Base-by-base conservation (phyloP, 768 basidiomycete genomes). In the Tylopilus rubrobrunneus region DNA sequence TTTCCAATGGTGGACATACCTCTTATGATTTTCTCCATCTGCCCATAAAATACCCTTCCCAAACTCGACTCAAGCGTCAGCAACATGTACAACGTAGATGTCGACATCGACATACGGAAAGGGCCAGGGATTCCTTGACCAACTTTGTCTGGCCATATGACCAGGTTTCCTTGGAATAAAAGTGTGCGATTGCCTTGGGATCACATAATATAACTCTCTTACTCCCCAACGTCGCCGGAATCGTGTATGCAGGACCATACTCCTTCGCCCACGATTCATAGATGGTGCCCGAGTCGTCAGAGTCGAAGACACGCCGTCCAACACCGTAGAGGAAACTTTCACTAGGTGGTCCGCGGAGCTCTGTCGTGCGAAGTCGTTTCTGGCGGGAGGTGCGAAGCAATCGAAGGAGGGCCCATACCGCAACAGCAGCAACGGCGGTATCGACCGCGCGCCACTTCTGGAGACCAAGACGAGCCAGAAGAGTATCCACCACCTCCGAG, bases 131-230 rank as follows among this genome's bases (percentile, higher is more conserved):
- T 1, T 59, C 31, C 42, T 63, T 73, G 4, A 64, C 54, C 15
- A 75, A 58, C 3, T 64, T 67, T 0, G 73, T 74, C 34, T 76
- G 76, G 1, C 74, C 63, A 56, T 84, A 84, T 0, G 68, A 71
- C 14, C 63, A 52, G 2, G 52, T 47, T 9, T 64, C 59, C 3
- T 58, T 58, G n/a, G 52, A 28, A 28, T 56, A 44, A 4, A 49
- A 53, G 36, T 63, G 58, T 7, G 62, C 44, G 19, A 63, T 60
- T 4, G 62, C 58, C 50, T 77, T 81, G 4, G 76, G 76, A 56
- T 81, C 81, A 42, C 71, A 69, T 14, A 67, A 34, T 7, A 67
- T 15, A 19, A 67, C 46, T 33, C 23, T 46, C 10, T 41, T 43
- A 4, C 17, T 28, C 2, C 66, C 58, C 11, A 67, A 11, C 1